Conservation (phyloP, 208 protist genomes). For the Wallacemonas collosoma region DNA sequence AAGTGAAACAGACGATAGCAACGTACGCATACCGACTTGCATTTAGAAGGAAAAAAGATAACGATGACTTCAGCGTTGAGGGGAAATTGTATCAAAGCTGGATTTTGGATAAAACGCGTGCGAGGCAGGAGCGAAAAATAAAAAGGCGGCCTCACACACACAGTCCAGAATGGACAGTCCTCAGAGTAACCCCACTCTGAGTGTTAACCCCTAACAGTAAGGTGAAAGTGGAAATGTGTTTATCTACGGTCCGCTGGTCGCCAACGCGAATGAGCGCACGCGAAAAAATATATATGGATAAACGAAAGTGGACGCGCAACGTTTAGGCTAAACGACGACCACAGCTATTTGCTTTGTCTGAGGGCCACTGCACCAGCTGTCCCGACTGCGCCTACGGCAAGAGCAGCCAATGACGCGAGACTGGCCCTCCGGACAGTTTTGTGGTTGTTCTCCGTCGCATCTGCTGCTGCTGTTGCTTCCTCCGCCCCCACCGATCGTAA, state of each 20-base stretch:
- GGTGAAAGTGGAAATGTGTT: conserved; percentile 5
- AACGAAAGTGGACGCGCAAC: too few relatives aligned
- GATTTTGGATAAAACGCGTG: background rate
- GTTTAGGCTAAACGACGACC: too few relatives aligned
- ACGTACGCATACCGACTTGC: background rate
- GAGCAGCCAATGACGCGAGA: background rate
- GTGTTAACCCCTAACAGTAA: background rate
- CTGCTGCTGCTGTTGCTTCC: background rate
- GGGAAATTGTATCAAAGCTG: too few relatives aligned
- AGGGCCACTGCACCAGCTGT: conserved; percentile 4
- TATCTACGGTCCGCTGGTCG: conserved; percentile 5
- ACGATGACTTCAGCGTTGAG: conserved; percentile 3
- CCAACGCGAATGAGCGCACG: background rate
- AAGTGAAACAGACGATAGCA: conserved; percentile 12
- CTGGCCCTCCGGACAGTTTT: background rate
- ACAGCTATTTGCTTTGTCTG: background rate
- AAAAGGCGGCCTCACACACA: conserved; percentile 4
- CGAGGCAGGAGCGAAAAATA: conserved; percentile 15
- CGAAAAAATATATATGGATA: background rate
- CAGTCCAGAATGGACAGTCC: too few relatives aligned
- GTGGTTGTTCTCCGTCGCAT: background rate
- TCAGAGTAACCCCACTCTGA: background rate
- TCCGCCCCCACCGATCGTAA: background rate
- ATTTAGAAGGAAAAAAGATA: conserved; percentile 17
- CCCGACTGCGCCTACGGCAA: conserved; percentile 7